Conservation (phyloP, 768 basidiomycete genomes). For the Amanita molliuscula region DNA sequence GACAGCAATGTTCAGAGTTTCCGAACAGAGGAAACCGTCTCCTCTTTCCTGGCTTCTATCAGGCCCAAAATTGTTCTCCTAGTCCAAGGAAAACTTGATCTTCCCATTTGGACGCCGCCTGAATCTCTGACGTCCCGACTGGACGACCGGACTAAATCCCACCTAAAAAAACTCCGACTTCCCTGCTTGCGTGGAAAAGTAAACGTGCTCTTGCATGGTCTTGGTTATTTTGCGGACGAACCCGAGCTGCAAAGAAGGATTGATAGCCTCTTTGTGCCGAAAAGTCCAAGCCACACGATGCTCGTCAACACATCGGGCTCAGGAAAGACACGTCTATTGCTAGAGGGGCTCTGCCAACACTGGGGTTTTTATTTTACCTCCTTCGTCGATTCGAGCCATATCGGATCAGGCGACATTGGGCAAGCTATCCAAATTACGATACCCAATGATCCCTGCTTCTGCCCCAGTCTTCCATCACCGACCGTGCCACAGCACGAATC, state of each 20-base stretch:
- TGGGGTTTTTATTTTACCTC: slow-evolving; percentile 43
- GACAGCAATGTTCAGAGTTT: not conserved
- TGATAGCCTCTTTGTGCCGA: slow-evolving; percentile 31
- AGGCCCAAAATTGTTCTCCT: slow-evolving; percentile 8
- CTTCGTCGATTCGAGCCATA: slow-evolving; percentile 28
- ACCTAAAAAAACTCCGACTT: slow-evolving; percentile 22
- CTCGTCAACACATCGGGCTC: slow-evolving; percentile 39
- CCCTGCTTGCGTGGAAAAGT: slow-evolving; percentile 28
- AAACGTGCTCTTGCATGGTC: slow-evolving; percentile 29
- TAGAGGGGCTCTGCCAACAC: slow-evolving; percentile 32
- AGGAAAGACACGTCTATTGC: slow-evolving; percentile 32
- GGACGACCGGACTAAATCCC: slow-evolving; percentile 13
- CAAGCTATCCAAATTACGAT: slow-evolving; percentile 27
- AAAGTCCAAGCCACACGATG: slow-evolving; percentile 26
- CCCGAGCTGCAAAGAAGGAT: slow-evolving; percentile 20
- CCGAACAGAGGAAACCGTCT: not conserved
- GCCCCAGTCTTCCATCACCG: slow-evolving; percentile 19
- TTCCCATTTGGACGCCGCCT: slow-evolving; percentile 22
- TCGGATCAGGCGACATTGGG: slow-evolving; percentile 35
- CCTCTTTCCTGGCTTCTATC: not conserved
- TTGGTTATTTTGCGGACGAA: slow-evolving; percentile 25
- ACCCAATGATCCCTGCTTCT: slow-evolving; percentile 24
- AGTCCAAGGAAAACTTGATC: slow-evolving; percentile 20
- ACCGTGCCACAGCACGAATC: slow-evolving; percentile 21
- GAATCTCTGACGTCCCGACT: slow-evolving; percentile 6